These are phyloP conservation scores for Camellia sinensis DNA, from an alignment of 148 eudicot species.

Conservation along the genomic window DNA sequence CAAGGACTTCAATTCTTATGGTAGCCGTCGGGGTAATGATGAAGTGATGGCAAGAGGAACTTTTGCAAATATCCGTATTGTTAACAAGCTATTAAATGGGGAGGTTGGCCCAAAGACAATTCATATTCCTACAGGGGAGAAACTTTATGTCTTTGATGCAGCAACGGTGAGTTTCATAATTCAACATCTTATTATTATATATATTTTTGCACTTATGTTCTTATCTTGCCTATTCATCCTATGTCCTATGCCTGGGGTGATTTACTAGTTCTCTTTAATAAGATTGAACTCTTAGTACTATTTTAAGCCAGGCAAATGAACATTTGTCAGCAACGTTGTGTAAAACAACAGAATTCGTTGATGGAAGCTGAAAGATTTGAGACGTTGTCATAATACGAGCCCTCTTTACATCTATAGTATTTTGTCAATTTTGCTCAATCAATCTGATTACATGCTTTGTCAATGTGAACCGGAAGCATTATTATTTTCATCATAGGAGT, in stretches of 20 bases:
- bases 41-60: slow-evolving; percentile 28
- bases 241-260: not conserved
- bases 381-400: not conserved
- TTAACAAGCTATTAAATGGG: slow-evolving; percentile 24
- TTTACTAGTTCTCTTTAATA: not conserved
- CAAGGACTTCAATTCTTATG: slow-evolving; percentile 28
- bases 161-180: slow-evolving; percentile 13
- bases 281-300: not conserved
- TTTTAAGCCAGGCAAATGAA: not conserved
- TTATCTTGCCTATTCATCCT: not conserved
- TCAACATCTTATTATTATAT: too few species aligned
- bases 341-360: not conserved
- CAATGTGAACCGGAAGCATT: not conserved
- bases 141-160: slow-evolving; percentile 26
- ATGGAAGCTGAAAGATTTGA: not conserved
- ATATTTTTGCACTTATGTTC: not conserved
- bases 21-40: slow-evolving; percentile 27
- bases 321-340: not conserved
- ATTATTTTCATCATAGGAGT: not conserved
- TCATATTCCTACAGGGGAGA: slow-evolving; percentile 25
- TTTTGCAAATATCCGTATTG: slow-evolving; percentile 26
- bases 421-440: not conserved
- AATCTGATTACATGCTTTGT: not conserved
- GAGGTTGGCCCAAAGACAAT: slow-evolving; percentile 26
- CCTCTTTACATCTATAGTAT: not conserved